Percentiles rank a stretch among this genome's conserved stretches.
Evolutionary conservation across 805 yeast species (phyloP).

Genomic region (Spathaspora boniae): DNA sequence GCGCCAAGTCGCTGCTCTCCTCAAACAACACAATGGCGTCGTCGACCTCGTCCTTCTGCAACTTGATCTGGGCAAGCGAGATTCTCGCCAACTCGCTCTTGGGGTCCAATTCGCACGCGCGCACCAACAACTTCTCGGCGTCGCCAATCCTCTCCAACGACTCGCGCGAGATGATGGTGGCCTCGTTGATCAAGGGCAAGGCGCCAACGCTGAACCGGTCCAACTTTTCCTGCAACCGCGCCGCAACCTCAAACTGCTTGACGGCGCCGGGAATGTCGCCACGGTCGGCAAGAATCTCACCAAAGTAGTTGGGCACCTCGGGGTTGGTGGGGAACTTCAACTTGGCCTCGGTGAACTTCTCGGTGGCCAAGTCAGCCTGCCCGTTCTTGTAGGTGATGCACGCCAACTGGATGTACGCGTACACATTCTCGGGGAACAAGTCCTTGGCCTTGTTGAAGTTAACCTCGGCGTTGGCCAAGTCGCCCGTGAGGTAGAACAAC

Average conservation of each 20-base stretch:
- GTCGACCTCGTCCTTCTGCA: conserved; percentile 77
- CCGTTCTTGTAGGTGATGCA: conserved; percentile 85
- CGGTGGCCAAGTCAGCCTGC: conserved; percentile 54
- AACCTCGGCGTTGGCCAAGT: conserved; percentile 64
- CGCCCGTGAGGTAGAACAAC: conserved; percentile 76
- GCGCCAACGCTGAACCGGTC: conserved; percentile 78
- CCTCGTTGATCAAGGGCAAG: conserved; percentile 85
- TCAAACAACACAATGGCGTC: conserved; percentile 82
- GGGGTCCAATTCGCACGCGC: conserved; percentile 82
- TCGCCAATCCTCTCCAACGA: conserved; percentile 45
- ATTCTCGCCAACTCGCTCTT: conserved; percentile 85
- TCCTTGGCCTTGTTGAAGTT: conserved; percentile 76
- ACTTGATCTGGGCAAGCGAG: conserved; percentile 85
- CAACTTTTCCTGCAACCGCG: conserved; percentile 70
- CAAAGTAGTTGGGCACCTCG: conserved; percentile 92
- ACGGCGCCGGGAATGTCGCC: conserved; percentile 70
- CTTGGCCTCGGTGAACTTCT: conserved; percentile 65
- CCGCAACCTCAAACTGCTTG: conserved; percentile 82
- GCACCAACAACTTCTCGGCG: conserved; percentile 62
- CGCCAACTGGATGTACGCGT: conserved; percentile 87
- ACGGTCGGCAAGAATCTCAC: conserved; percentile 85
- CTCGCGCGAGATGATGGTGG: conserved; percentile 63
- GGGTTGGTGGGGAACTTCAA: conserved; percentile 80
- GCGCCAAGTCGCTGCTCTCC: conserved; percentile 75
- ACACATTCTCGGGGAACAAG: conserved; percentile 71